Percentiles rank a stretch among this genome's conserved stretches.
Evolutionary conservation across 208 protist species (phyloP).

Genomic region (Wallacemonas sp.): DNA sequence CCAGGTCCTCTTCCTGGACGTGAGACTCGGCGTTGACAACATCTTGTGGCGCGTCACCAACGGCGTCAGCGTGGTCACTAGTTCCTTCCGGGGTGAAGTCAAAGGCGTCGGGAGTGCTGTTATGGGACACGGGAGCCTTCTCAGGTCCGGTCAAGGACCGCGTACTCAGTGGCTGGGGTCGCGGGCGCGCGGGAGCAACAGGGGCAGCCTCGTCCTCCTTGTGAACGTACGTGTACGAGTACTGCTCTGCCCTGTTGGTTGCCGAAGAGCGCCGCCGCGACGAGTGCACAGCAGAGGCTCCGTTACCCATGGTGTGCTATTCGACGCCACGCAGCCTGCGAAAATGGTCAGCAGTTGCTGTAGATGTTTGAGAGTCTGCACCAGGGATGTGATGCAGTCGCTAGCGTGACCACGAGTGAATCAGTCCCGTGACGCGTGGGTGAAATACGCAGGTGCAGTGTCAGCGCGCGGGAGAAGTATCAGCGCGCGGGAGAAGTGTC

Average conservation of each 20-base stretch:
- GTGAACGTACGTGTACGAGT: constrained; percentile 3
- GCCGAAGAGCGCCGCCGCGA: background rate
- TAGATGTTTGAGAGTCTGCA: too few species aligned
- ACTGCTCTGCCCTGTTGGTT: background rate
- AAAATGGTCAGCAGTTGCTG: too few species aligned
- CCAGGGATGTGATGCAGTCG: too few species aligned
- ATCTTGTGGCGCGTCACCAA: background rate
- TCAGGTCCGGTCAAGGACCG: background rate
- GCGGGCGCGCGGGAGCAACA: background rate
- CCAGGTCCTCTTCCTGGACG: background rate
- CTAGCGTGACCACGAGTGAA: too few species aligned
- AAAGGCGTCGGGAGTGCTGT: constrained; percentile 4
- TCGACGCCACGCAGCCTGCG: too few species aligned
- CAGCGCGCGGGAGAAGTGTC: too few species aligned
- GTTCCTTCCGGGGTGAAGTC: background rate
- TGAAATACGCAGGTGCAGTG: too few species aligned
- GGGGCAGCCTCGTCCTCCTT: background rate
- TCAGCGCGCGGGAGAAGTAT: too few species aligned
- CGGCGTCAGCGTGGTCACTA: background rate
- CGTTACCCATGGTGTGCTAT: background rate
- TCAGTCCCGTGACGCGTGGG: too few species aligned
- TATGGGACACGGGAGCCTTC: background rate
- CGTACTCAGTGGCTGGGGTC: background rate
- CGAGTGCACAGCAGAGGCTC: background rate
- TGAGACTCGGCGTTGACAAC: background rate